Evolutionary conservation across 192 early-diverging fungal species (phyloP), one percentile per base, ranked within the genome.

Genomic region (Coemansia guatemalensis): DNA sequence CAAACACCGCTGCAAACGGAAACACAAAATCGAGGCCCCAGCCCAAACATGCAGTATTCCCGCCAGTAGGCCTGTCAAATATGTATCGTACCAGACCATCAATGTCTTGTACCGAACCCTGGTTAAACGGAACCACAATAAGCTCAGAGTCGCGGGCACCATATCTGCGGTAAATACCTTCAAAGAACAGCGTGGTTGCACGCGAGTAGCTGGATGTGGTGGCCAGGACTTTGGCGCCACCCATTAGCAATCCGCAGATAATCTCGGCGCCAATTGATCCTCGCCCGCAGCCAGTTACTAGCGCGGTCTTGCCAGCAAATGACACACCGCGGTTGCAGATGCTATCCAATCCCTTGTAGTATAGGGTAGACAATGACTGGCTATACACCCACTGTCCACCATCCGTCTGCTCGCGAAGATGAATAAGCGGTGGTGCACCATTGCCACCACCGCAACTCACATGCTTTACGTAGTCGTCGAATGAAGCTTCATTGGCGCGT

Each of bases 101-200:
- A 18, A 89, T 84, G 75, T 98, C 95, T 71, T 88, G 85, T 63
- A 85, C 80, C 1, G 93, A 95, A 54, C 85, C 94, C 60, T 89
- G 91, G 77, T 98, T 98, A 82, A 93, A 98, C 24, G 95, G 95
- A 29, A 98, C 91, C 17, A 96, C 89, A 21, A 95, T 83, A 41
- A 98, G 83, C 44, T 84, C 83, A 0, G 91, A 86, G 20, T 92
- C 92, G 73, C 90, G 90, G 29, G 94, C 88, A n/a, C 95, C 95
- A 69, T 91, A 82, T 18, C 72, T 69, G 65, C 93, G 86, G 85
- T 91, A 98, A 69, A 95, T 87, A 27, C 73, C 64, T 62, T 92
- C 91, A 86, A 90, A 98, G 78, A 92, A 94, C 78, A 87, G 87
- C 33, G 90, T 88, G 6, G 86, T 85, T 6, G 20, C 20, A 23